These are phyloP conservation scores for Plasmodium relictum DNA, from an alignment of 169 alveolate species.

Conservation along the genomic window DNA sequence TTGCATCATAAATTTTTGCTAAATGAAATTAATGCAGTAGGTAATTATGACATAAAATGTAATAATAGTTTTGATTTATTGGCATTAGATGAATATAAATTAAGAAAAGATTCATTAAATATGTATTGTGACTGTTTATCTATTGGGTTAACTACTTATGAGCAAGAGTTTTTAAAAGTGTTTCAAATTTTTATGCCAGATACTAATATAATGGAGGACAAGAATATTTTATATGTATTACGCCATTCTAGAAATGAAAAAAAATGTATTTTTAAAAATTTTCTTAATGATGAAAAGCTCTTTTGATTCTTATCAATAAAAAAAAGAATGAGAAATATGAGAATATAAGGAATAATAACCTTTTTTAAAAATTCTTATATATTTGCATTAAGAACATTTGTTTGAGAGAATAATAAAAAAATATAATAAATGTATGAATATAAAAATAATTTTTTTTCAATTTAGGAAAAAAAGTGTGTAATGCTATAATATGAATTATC, in stretches of 20 bases:
- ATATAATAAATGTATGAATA: too few species aligned
- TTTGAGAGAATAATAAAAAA: too few species aligned
- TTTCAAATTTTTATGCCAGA: slow-evolving; percentile 64
- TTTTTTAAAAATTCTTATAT: too few species aligned
- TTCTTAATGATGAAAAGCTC: slow-evolving; percentile 13
- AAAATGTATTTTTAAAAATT: slow-evolving; percentile 45
- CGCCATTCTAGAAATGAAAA: slow-evolving; percentile 58
- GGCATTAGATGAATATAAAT: slow-evolving; percentile 54
- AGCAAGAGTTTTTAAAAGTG: slow-evolving; percentile 42
- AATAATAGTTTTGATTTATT: slow-evolving; percentile 30
- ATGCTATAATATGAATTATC: too few species aligned
- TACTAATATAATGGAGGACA: slow-evolving; percentile 50
- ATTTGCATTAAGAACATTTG: too few species aligned
- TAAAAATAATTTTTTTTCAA: too few species aligned
- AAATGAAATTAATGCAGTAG: slow-evolving; percentile 55
- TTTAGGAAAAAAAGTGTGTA: too few species aligned
- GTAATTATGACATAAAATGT: slow-evolving; percentile 49
- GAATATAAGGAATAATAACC: too few species aligned
- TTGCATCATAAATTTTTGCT: slow-evolving; percentile 71
- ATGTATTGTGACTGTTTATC: slow-evolving; percentile 56
- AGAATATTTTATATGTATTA: slow-evolving; percentile 38
- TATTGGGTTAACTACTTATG: slow-evolving; percentile 42
- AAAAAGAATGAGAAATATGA: too few species aligned
- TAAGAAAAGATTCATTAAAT: slow-evolving; percentile 30
- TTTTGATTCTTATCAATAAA: background rate